A percentile compares a stretch with the other conserved stretches of the same genome.
Evolutionary conservation across 2,329 filamentous ascomycete species (phyloP).

Genomic region (Coleophoma cylindrospora): DNA sequence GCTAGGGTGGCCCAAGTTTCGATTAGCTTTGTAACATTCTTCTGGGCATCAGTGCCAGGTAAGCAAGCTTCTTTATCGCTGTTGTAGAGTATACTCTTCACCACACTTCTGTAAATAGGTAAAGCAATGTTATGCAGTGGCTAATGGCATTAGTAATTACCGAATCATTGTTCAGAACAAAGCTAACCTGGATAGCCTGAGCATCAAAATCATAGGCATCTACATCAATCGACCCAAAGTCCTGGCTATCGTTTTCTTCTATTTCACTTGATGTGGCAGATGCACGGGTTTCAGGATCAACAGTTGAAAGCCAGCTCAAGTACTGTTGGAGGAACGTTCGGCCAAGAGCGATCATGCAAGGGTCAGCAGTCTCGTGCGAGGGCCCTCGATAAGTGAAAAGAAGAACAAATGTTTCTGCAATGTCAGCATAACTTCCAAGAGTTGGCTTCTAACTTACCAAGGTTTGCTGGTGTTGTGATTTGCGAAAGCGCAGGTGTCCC

Average conservation of each 20-base stretch:
- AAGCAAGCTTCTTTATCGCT: background rate
- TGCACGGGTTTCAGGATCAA: background rate
- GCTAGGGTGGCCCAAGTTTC: slow-evolving; percentile 3
- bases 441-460: background rate
- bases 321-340: background rate
- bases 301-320: background rate
- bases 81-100: background rate
- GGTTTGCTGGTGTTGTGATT: background rate
- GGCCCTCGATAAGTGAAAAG: background rate
- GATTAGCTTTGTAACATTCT: background rate
- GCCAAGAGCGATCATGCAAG: background rate
- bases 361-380: background rate
- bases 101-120: background rate
- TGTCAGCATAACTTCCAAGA: background rate
- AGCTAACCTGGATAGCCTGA: background rate
- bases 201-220: background rate
- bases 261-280: background rate
- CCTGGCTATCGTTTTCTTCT: background rate
- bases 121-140: background rate
- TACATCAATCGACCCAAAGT: background rate
- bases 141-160: background rate
- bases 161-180: background rate
- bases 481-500: background rate
- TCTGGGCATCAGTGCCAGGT: background rate
- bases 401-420: background rate